Evolutionary conservation across 192 early-diverging fungal genomes (phyloP).

Genomic region (Glomus cerebriforme): DNA sequence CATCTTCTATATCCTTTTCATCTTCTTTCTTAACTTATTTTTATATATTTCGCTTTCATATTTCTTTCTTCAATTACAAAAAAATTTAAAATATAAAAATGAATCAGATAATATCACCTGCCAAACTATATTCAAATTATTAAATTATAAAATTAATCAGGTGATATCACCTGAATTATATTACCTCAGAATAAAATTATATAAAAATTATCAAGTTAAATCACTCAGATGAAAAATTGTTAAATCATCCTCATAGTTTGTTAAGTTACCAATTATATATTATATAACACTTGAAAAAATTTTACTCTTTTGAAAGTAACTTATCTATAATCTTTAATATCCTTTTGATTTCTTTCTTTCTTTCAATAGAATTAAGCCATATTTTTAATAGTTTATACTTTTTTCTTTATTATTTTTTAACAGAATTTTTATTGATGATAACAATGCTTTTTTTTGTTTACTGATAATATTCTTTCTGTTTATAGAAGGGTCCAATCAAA

Average conservation of each 20-base stretch:
- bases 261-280: background rate
- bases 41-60: background rate
- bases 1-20: no score
- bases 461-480: slow-evolving; percentile 15
- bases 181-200: no score
- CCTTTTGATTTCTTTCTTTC: slow-evolving; percentile 19
- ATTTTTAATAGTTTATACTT: slow-evolving; percentile 20
- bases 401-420: slow-evolving; percentile 24
- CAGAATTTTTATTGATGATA: slow-evolving; percentile 12
- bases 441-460: slow-evolving; percentile 20
- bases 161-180: no score
- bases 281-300: slow-evolving; percentile 19
- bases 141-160: no score
- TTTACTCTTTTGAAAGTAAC: slow-evolving; percentile 20
- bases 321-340: slow-evolving; percentile 16
- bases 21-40: background rate
- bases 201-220: no score
- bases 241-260: background rate
- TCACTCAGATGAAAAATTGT: no score
- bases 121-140: no score
- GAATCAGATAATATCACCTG: no score
- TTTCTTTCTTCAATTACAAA: background rate
- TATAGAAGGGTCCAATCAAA: slow-evolving; percentile 16
- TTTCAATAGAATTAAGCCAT: slow-evolving; percentile 4
- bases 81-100: no score